Evolutionary conservation across 495 filamentous ascomycete species (phyloP), one percentile per base, ranked within the genome.

Genomic region (Penicillium pancosmium): DNA sequence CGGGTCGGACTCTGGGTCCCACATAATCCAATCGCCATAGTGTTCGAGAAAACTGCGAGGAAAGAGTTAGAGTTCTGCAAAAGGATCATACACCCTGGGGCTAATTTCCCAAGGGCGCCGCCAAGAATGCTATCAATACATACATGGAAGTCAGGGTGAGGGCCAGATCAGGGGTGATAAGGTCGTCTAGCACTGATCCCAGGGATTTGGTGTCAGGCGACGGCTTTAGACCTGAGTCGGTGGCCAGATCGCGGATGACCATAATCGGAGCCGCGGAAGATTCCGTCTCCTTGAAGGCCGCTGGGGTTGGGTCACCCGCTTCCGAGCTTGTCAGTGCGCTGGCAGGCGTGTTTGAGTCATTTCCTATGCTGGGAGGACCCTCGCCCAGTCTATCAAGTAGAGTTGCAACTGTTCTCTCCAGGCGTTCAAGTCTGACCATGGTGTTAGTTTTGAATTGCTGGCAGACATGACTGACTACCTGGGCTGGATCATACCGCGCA

Each of bases 21-120:
- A 77, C 7, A 68, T 60, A 21, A 79, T 73, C 77, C 78, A 81
- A 5, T 75, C 66, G 8, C 76, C 77, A 54, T 79, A 81, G 51
- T 79, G 58, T 44, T 67, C 57, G 7, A 66, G 55, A 38, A 68
- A 68, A 21, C 66, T 68, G 19, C 27, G 38, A 23, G 18, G 18
- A 38, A 3, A 11, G 53, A 11, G 51, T 23, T 54, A 18, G 44
- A 18, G 13, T 16, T 5, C 31, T 15, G 38, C 2, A 16, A 38
- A 31, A 31, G 0, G 27, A 31, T 2, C 27, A 38, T 38, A 13
- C 36, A 13, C 11, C n/a, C 36, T 13, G 11, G 11, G 36, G 5
- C 27, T 9, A 31, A 31, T 31, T 31, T 34, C 51, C 52, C 52
- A 54, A 16, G 40, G 15, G 7, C 9, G 27, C 34, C 5, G 27